phyloP scores from a whole-genome alignment of 305 asterid genomes.

The Fraxinus sp. region DNA sequence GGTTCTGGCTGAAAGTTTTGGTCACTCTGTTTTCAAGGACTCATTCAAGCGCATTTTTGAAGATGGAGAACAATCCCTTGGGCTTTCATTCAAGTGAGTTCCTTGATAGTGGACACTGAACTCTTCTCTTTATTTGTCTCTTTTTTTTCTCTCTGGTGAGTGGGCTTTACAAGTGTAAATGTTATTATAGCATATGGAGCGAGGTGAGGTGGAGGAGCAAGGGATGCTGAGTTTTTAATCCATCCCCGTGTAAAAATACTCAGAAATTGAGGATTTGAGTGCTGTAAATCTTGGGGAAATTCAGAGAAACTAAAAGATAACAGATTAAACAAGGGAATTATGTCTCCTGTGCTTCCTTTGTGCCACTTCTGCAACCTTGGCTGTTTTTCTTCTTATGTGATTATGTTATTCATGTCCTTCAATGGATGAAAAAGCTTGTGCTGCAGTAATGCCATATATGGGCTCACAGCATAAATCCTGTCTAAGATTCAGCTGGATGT shows the following conservation, averaged over 20 bases:
- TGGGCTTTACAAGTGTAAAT: background rate
- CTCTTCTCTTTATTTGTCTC: background rate
- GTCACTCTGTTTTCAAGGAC: constrained; percentile 98
- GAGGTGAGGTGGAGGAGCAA: background rate
- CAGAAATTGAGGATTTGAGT: background rate
- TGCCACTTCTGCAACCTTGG: background rate
- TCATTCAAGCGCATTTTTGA: constrained; percentile 86
- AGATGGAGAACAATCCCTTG: constrained; percentile 87
- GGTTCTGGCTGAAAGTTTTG: constrained; percentile 96
- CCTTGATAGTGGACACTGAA: constrained; percentile 11
- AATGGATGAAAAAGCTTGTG: background rate
- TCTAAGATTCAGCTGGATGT: constrained; percentile 6
- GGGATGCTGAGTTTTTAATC: background rate
- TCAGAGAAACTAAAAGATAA: background rate
- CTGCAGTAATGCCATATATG: background rate
- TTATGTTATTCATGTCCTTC: background rate
- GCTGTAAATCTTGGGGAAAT: background rate
- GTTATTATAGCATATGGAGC: background rate
- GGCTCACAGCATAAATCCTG: background rate
- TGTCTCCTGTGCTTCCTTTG: background rate
- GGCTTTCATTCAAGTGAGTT: constrained; percentile 91
- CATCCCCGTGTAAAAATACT: background rate
- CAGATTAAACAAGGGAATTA: background rate
- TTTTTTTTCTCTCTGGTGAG: background rate
- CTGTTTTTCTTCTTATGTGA: background rate